Evolutionary conservation across 2,329 filamentous ascomycete species (phyloP).

Genomic region (Nemania serpens): DNA sequence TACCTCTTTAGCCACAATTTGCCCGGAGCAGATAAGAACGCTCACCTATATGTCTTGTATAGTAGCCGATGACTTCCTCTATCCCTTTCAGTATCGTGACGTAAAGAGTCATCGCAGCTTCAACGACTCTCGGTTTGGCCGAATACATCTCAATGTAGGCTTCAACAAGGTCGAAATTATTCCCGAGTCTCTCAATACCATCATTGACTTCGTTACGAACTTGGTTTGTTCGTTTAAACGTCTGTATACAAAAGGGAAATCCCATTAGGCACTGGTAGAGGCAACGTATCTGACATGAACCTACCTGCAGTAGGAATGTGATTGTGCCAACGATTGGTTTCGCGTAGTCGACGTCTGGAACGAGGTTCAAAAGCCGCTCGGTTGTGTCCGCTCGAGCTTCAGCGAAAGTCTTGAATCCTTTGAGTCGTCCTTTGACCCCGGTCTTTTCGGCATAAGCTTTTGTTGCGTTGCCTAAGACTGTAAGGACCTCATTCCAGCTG

Average conservation of each 20-base stretch:
- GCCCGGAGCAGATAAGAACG: background rate
- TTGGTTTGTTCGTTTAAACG: slow-evolving; percentile 19
- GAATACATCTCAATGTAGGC: slow-evolving; percentile 15
- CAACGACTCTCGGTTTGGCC: slow-evolving; percentile 2
- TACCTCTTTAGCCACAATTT: background rate
- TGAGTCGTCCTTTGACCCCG: background rate
- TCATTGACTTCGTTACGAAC: slow-evolving; percentile 12
- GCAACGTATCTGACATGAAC: background rate
- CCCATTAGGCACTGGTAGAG: background rate
- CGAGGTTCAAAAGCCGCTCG: background rate
- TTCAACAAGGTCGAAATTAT: slow-evolving; percentile 14
- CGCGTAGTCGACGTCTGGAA: slow-evolving; percentile 13
- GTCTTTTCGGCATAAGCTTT: background rate
- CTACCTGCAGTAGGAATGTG: slow-evolving; percentile 9
- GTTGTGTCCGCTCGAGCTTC: slow-evolving; percentile 2
- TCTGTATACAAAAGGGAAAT: background rate
- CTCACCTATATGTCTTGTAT: slow-evolving; percentile 17
- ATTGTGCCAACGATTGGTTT: slow-evolving; percentile 12
- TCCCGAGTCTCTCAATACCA: slow-evolving; percentile 8
- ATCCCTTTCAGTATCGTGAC: slow-evolving; percentile 14
- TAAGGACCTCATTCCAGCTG: slow-evolving; percentile 10
- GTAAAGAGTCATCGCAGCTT: slow-evolving; percentile 7
- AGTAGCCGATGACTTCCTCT: slow-evolving; percentile 19
- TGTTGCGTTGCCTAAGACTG: slow-evolving; percentile 3
- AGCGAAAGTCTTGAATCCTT: slow-evolving; percentile 5